Base-by-base conservation (phyloP, 1,284 basidiomycete genomes). In the Abortiporus biennis region DNA sequence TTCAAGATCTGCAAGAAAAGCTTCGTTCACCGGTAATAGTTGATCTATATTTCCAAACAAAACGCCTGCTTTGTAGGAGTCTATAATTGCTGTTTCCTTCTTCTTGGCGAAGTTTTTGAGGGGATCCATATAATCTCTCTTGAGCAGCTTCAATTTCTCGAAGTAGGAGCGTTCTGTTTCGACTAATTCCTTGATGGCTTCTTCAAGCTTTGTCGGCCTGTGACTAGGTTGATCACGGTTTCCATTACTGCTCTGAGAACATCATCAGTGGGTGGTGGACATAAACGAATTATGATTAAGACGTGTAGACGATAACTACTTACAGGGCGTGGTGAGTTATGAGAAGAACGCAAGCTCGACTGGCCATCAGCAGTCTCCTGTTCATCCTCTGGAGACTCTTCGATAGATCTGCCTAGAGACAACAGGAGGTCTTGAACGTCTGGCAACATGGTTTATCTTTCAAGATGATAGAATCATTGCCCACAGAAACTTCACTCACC, bases 21-120 rank as follows among this genome's bases (percentile, higher is more conserved):
- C 81, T 54, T 88, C 83, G 52, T 96, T 93, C 6, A 92, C 87
- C 1, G 85, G 86, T 1, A 97, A 62, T 11, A 98, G 74, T 38
- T 80, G 83, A 61, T 96, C 94, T 36, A 97, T 79, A 62, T 98
- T 98, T 39, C 91, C 91, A 54, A 98, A 98, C 21, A 98, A 72
- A 0, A 80, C 85, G 54, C 92, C 95, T 17, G 94, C 91, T 57
- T 96, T 89, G 60, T 95, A 96, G 15, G 80, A 67, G 2, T 88
- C 85, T 37, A 98, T 78, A 53, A 97, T 92, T 33, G 85, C 80
- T 0, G 87, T 92, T 49, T 86, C 85, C 55, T 89, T 88, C 58
- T 76, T 82, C 46, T 79, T 76, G 21, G 95, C 82, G 58, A 93
- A 95, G 41, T 78, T 78, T 17, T 92, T 80, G 17, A 98, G 71